Conservation (phyloP, 139 green algal species). For the Picochlorum costavermella region DNA sequence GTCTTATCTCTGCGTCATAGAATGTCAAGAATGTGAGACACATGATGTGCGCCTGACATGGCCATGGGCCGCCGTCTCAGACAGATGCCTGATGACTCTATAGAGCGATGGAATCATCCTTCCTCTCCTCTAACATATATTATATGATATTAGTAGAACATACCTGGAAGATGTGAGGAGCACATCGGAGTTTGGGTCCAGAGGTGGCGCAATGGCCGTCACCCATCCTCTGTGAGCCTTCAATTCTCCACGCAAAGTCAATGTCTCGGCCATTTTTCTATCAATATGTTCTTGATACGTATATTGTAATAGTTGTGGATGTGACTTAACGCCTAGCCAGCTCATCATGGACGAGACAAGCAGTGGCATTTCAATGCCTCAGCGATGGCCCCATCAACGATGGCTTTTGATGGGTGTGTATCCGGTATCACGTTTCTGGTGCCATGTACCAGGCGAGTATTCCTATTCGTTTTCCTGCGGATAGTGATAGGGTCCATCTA, state of each 20-base stretch:
- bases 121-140: not conserved
- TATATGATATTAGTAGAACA: conserved; percentile 3
- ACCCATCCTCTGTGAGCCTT: conserved; percentile 72
- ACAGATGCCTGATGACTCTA: not conserved
- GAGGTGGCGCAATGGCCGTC: conserved; percentile 85
- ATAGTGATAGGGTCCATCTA: too few species aligned
- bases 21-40: not conserved
- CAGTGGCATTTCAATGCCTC: too few species aligned
- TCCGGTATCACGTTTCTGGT: too few species aligned
- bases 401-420: too few species aligned
- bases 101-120: not conserved
- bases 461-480: too few species aligned
- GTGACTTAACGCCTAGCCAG: not conserved
- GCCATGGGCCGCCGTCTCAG: not conserved
- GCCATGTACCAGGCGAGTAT: too few species aligned
- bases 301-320: too few species aligned
- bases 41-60: too few species aligned
- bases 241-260: conserved; percentile 66
- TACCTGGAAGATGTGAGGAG: conserved; percentile 88
- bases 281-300: too few species aligned
- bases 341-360: too few species aligned
- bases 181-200: conserved; percentile 88
- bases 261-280: conserved; percentile 57
- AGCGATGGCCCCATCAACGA: too few species aligned
- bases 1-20: conserved; percentile 82